Evolutionary conservation across 1,284 basidiomycete species (phyloP), one percentile per base, ranked within the genome.

Genomic region (Cutaneotrichosporon mucoides): DNA sequence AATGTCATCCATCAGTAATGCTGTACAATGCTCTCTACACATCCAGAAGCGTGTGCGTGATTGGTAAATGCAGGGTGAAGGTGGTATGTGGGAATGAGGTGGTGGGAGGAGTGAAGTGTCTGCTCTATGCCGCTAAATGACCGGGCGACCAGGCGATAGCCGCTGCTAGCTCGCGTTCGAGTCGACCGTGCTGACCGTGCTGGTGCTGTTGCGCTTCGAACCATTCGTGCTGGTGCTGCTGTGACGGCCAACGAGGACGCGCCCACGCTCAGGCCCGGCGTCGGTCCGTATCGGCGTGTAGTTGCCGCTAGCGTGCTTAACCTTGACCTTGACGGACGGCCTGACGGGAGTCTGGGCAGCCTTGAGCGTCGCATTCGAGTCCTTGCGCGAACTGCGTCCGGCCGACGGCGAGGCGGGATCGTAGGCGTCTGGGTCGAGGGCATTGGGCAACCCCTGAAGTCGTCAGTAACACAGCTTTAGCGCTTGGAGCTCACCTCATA

Each of bases 361-460:
- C 13, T 48, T 48, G 34, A 48, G 33, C 10, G 46, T 48, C 13
- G 46, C 46, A n/a, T 24, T 33, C 4, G 46, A 48, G 12, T 34
- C 46, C 10, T 6, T 48, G 33, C 46, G 33, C 24, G 24, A 24
- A 24, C 24, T 24, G 24, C 24, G 24, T 24, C 24, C 24, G 24
- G 24, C 24, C 24, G 24, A 24, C 24, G 24, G 24, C 24, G 24
- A 24, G 24, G 24, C 24, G 24, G 24, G 24, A 24, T 24, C 24
- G 51, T 69, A 70, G 1, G 55, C 53, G 24, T 63, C 62, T 5
- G 65, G 60, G 15, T 73, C 66, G 38, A 73, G 62, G 3, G 67
- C 69, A 42, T 73, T 72, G 36, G 72, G 63, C 7, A 68, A 57
- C 8, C 72, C 72, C 72, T 74, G 24, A 48, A 10, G 15, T 36